These are phyloP conservation scores for Boletus semigastroideus DNA, from an alignment of 1,284 basidiomycete species.

Conservation along the genomic window DNA sequence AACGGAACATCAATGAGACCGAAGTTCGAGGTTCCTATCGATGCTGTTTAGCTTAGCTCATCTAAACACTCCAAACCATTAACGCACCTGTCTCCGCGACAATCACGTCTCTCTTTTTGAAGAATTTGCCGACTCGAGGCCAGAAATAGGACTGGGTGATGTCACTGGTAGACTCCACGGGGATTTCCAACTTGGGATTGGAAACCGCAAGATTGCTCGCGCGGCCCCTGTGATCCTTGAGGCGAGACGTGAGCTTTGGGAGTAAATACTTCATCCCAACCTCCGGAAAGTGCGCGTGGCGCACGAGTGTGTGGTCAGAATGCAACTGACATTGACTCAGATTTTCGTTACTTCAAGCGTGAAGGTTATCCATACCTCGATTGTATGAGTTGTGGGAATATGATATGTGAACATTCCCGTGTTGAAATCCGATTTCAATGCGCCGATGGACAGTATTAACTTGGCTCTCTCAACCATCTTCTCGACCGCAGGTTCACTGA, in stretches of 20 bases:
- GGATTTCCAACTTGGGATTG: conserved; percentile 46
- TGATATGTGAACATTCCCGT: conserved; percentile 81
- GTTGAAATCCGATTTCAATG: conserved; percentile 88
- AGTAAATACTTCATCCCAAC: conserved; percentile 75
- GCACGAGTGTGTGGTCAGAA: conserved; percentile 74
- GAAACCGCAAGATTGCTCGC: conserved; percentile 50
- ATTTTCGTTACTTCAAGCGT: not conserved
- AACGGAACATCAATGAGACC: conserved; percentile 77
- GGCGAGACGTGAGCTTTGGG: conserved; percentile 61
- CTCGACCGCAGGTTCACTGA: conserved; percentile 71
- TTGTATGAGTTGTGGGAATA: conserved; percentile 56
- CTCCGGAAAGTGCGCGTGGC: conserved; percentile 58
- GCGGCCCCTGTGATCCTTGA: conserved; percentile 42
- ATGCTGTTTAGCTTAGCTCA: conserved; percentile 21
- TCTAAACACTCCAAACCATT: not conserved
- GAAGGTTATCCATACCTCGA: conserved; percentile 50
- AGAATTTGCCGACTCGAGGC: conserved; percentile 81
- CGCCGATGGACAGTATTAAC: conserved; percentile 82
- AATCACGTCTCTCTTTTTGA: conserved; percentile 75
- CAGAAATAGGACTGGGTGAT: conserved; percentile 86
- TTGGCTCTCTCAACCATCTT: conserved; percentile 81
- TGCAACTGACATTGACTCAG: conserved; percentile 60
- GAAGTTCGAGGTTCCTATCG: conserved; percentile 56
- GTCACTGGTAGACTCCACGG: conserved; percentile 45
- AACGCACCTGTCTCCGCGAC: conserved; percentile 75